A percentile compares a stretch with the other conserved stretches of the same genome.
Conservation (phyloP, 352 stramenopile species). For the Phytophthora gonapodyides region DNA sequence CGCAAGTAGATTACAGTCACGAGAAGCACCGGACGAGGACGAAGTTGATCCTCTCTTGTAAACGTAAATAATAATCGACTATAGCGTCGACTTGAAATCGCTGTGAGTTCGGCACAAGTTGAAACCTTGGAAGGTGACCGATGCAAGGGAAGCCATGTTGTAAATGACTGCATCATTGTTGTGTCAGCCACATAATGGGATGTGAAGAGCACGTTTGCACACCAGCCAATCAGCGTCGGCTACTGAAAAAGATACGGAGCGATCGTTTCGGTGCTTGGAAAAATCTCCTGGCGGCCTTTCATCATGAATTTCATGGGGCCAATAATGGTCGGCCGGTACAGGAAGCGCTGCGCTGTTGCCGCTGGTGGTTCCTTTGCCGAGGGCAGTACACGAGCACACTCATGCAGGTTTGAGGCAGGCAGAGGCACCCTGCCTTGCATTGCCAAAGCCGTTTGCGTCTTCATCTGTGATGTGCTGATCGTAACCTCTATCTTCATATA, state of each 20-base stretch:
- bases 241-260: slow-evolving; percentile 6
- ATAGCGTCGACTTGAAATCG: too few species aligned
- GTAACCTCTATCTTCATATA: background rate
- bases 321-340: background rate
- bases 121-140: too few species aligned
- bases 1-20: too few species aligned
- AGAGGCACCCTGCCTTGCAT: slow-evolving; percentile 13
- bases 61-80: background rate
- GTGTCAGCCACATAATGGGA: too few species aligned
- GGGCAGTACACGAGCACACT: background rate
- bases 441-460: slow-evolving; percentile 11
- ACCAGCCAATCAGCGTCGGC: background rate
- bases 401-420: background rate
- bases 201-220: background rate
- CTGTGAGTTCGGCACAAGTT: too few species aligned
- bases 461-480: slow-evolving; percentile 25
- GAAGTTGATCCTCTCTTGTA: slow-evolving; percentile 14
- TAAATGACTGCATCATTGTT: too few species aligned
- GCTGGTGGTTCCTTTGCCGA: background rate
- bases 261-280: slow-evolving; percentile 17
- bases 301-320: too few species aligned
- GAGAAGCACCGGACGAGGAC: background rate
- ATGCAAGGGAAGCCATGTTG: too few species aligned
- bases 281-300: slow-evolving; percentile 16
- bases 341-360: background rate